Evolutionary conservation across 1,284 basidiomycete genomes (phyloP), one percentile per base, ranked within the genome.

Genomic region (Cryptococcus wingfieldii): DNA sequence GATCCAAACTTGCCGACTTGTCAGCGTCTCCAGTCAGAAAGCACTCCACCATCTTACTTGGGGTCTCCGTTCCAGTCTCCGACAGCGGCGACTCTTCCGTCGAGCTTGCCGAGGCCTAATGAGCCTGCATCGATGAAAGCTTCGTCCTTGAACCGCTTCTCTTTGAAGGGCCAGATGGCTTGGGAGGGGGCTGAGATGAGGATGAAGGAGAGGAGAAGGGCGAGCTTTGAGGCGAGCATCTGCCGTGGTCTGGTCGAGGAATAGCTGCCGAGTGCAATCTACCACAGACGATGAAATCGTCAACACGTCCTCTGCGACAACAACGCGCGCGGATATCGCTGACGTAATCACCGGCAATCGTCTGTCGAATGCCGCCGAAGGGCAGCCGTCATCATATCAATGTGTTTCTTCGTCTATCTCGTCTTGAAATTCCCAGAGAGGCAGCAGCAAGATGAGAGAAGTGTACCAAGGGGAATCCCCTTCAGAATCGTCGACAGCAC

Each of bases 21-120:
- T 16, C 27, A 45, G 10, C 41, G 10, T 10, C 5, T 37, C 10
- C 41, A 45, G n/a, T 28, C 23, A 27, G 18, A 51, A 31, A 23
- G 19, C 16, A 47, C 28, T 14, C 18, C 10, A 14, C 31, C 27
- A 2, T 79, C 88, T 74, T 72, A 95, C 90, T 89, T 89, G 71
- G 96, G 92, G 75, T 98, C 93, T 5, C 89, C 93, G 72, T 97
- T 86, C 74, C 91, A 94, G 78, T 98, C 95, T 31, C 91, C 95
- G 68, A 93, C 88, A 2, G 93, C 94, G 48, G 90, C 82, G 28
- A 96, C 82, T 54, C 88, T 83, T 5, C 72, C 74, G 41, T 84
- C 61, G 18, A 72, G 81, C n/a, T 80, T 51, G 39, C 82, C 81
- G 18, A 98, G 78, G 1, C 93, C 94, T 65, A 96, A 80, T 0